Evolutionary conservation across 768 basidiomycete species (phyloP), one percentile per base, ranked within the genome.

Genomic region (Boletus subparvulus): DNA sequence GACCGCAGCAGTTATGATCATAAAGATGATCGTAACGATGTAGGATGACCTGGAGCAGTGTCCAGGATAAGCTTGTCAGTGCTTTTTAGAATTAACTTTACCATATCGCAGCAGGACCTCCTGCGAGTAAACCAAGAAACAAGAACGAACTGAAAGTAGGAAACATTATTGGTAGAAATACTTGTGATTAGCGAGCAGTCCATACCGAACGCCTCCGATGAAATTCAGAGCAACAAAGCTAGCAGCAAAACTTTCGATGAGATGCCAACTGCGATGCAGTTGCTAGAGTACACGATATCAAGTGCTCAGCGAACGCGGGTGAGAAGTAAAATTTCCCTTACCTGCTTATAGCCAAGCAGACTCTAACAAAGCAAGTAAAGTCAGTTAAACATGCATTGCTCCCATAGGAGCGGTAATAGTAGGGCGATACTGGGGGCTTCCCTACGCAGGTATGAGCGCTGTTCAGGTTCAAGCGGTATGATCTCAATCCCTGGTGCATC

Each of bases 391-490:
- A 65, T 64, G 58, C 64, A 52, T 69, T 64, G 68, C 78, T 77
- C 74, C 71, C 66, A 63, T 57, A 56, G 70, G 64, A 72, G 76
- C 73, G 75, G 69, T 61, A 68, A 71, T 68, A 70, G 72, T 69
- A 74, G 75, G 76, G 71, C 65, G 75, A 87, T 78, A 83, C 88
- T 88, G 83, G 79, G 78, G 88, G 88, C 88, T 91, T 94, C 91
- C 91, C 92, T 93, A 91, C 92, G 93, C 92, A 92, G 90, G 90
- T 92, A 81, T 93, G 82, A 92, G 84, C 89, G 81, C 91, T 92
- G 88, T 82, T 91, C 93, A 94, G 91, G 92, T 94, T 94, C 90
- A 74, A 84, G 86, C 93, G 92, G 92, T 94, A 84, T 94, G 58
- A 90, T 94, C 93, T 95, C 92, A 94, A 92, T 75, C 91, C 83